A percentile compares a stretch with the other conserved stretches of the same genome.
Conservation (phyloP, 2,329 filamentous ascomycete genomes). For the Fonsecaea erecta region DNA sequence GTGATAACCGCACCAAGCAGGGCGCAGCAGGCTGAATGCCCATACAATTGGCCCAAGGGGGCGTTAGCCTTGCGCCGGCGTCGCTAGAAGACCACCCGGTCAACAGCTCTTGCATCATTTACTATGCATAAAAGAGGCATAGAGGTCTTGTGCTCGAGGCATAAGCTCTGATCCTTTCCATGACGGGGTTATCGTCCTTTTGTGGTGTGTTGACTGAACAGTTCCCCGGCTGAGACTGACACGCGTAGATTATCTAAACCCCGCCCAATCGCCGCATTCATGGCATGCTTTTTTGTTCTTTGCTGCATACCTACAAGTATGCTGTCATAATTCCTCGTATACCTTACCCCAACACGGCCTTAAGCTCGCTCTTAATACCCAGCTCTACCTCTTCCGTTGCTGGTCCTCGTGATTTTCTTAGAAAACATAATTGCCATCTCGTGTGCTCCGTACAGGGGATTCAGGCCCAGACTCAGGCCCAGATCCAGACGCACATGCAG, state of each 20-base stretch:
- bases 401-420: too few relatives aligned
- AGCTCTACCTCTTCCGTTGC: too few relatives aligned
- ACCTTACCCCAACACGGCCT: too few relatives aligned
- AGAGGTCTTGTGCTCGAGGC: not conserved
- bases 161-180: not conserved
- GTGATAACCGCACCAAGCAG: slow-evolving; percentile 4
- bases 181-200: not conserved
- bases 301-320: not conserved
- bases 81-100: not conserved
- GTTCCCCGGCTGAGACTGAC: not conserved
- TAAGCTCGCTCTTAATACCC: too few relatives aligned
- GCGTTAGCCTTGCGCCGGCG: not conserved
- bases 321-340: too few relatives aligned
- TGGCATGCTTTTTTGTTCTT: not conserved
- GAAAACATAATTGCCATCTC: too few relatives aligned
- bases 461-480: too few relatives aligned
- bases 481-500: too few relatives aligned
- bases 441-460: too few relatives aligned
- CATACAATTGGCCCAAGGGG: not conserved
- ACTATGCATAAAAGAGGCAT: slow-evolving; percentile 1
- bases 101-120: not conserved
- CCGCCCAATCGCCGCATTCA: not conserved
- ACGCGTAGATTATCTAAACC: not conserved
- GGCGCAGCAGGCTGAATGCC: not conserved
- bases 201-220: not conserved